Base-by-base conservation (phyloP, 2,329 filamentous ascomycete genomes). In the Cladobotryum mycophilum region DNA sequence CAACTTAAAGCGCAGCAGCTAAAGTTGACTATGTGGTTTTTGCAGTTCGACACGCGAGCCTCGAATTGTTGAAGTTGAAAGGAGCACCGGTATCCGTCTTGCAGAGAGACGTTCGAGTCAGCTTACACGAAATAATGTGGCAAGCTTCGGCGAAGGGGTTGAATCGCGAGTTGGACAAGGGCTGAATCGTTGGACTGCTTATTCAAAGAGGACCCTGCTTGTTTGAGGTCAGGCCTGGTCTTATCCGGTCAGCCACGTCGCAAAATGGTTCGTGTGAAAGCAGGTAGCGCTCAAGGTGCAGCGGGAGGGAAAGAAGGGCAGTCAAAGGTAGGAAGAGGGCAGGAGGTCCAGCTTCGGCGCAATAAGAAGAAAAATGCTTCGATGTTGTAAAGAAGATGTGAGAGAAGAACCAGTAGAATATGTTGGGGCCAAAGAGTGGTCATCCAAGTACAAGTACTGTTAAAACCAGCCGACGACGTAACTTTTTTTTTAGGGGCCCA, bases 161-260 rank as follows among this genome's bases (percentile, higher is more conserved):
- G 41, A 35, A 48, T 47, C 45, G 44, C 44, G 45, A 52, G 49
- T 40, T 34, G 41, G 49, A 48, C 45, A 35, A 34, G 49, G 49
- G 45, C 40, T 17, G 34, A 18, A 44, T 25, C 25, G 20, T 48
- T 18, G 33, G 36, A 52, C 41, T 40, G 49, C 40, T 52, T 47
- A 33, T 41, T 18, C 41, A 38, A 38, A 34, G 44, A 44, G 49
- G 45, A 41, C 46, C 44, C 17, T 51, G 49, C 61, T 56, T 58
- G 54, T 51, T 53, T 49, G 51, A 53, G 51, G 60, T 63, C 59
- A 48, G 62, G 58, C 59, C 61, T 62, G 59, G 61, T 61, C 59
- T 61, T 56, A 49, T 54, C 52, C 52, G 53, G 60, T 62, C 57
- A 60, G 54, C 55, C 55, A 57, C 56, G 56, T 49, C 52, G 51